Base-by-base conservation (phyloP, 2,329 filamentous ascomycete species). In the Colletotrichum eleusines region DNA sequence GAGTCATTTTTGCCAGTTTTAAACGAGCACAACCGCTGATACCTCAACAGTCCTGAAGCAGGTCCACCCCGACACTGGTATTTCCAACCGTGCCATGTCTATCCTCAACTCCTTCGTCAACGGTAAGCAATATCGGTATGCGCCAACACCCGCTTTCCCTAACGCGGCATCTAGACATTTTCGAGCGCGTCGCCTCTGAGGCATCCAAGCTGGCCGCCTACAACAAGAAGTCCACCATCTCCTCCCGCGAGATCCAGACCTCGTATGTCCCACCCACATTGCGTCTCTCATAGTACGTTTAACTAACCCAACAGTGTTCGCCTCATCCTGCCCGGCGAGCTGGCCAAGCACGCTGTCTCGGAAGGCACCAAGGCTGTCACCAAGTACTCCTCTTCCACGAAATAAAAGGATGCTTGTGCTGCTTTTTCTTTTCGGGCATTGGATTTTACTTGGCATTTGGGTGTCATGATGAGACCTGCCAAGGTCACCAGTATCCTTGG, bases 141-240 rank as follows among this genome's bases (percentile, higher is more conserved):
- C 38, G 18, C 12, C 1, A 14, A 40, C 12, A 46, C 23, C 5
- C 35, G 40, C 2, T 31, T 72, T 69, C 74, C 72, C 76, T 81
- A 71, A 77, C 75, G 48, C 5, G 48, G 0, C 31, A 2, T 35
- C n/a, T 73, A 96, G 94, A 99, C 81, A 99, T 99, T 83, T 99
- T 99, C 84, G 96, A 99, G 92, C 95, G 96, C 78, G 95, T 99
- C 78, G 96, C 96, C 75, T 98, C 96, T 71, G 96, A 99, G 87
- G 96, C 96, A 63, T 97, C 94, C 83, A 99, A 99, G 92, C 92
- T 99, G 73, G 96, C 96, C 77, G 96, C 96, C 75, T 99, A 99
- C 90, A 99, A 99, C 92, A 99, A 98, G 93, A 99, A 99, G 90
- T 98, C 95, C 62, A 99, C 96, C 83, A 99, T 99, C 86, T 98